phyloP scores from a whole-genome alignment of 2,329 filamentous ascomycete species.

The Claviceps fusiformis region DNA sequence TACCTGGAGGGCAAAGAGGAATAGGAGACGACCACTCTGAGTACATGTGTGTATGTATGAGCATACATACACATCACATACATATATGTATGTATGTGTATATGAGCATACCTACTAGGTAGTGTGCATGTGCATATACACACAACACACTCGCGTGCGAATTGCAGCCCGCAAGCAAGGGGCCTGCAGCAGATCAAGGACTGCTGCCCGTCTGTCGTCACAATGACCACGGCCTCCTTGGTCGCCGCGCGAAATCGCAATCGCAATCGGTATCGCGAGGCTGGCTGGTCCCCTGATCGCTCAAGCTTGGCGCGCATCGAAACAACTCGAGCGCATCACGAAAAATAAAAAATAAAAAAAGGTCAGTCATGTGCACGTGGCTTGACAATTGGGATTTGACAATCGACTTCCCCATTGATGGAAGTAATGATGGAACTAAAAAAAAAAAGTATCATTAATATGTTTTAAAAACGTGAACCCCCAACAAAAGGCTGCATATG shows the following conservation, averaged over 20 bases:
- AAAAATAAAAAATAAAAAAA: too few relatives aligned
- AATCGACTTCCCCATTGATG: neutral
- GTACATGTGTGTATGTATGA: too few relatives aligned
- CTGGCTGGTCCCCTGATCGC: neutral
- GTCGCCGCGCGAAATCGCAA: too few relatives aligned
- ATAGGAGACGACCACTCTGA: neutral
- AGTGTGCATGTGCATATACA: too few relatives aligned
- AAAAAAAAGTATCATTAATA: too few relatives aligned
- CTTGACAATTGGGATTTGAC: neutral
- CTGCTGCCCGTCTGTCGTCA: neutral
- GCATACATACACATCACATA: too few relatives aligned
- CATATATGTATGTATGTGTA: neutral
- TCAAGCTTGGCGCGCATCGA: neutral
- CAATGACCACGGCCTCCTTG: neutral
- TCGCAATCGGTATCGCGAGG: neutral
- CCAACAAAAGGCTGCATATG: neutral
- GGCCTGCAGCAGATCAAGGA: neutral
- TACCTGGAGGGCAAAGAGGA: neutral
- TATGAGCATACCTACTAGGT: too few relatives aligned
- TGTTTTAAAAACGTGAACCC: too few relatives aligned
- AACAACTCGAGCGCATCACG: too few relatives aligned
- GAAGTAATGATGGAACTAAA: too few relatives aligned
- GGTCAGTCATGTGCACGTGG: too few relatives aligned
- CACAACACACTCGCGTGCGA: neutral
- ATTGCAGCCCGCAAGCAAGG: neutral